Conservation (phyloP, 2,329 filamentous ascomycete genomes). For the Colletotrichum sp. region DNA sequence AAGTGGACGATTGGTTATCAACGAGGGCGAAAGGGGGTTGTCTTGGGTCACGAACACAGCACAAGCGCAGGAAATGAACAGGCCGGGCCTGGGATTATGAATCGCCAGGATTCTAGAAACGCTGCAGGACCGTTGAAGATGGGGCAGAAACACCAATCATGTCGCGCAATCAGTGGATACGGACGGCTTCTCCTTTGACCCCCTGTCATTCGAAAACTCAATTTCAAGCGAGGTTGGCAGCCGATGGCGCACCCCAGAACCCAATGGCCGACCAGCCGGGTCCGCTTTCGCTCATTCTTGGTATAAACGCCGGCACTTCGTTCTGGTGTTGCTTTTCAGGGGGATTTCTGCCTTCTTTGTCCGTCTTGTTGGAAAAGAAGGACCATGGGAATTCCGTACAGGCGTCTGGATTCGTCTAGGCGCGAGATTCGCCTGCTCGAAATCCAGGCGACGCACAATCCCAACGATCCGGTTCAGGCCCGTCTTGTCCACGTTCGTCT, state of each 20-base stretch:
- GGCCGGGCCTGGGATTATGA: not conserved
- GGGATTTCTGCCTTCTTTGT: not conserved
- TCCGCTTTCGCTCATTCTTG: conserved; percentile 16
- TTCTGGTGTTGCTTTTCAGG: not conserved
- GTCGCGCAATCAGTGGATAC: not conserved
- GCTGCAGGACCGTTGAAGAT: not conserved
- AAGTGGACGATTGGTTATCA: not conserved
- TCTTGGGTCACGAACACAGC: not conserved
- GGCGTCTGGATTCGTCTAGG: conserved; percentile 24
- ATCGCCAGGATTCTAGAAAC: not conserved
- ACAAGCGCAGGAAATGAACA: not conserved
- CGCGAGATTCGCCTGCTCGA: conserved; percentile 37
- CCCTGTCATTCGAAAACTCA: not conserved
- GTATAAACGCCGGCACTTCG: conserved; percentile 20
- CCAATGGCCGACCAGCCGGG: not conserved
- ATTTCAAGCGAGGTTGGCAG: not conserved
- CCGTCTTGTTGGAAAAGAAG: not conserved
- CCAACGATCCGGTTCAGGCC: conserved; percentile 34
- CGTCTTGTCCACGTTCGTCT: conserved; percentile 35
- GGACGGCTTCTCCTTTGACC: not conserved
- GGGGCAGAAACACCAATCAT: not conserved
- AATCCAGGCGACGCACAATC: conserved; percentile 29
- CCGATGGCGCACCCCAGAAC: not conserved
- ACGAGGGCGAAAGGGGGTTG: not conserved
- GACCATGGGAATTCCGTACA: conserved; percentile 9